Percentiles rank a stretch among this genome's conserved stretches.
Evolutionary conservation across 148 eudicot genomes (phyloP).

Genomic region (Vaccinium corymbosum): DNA sequence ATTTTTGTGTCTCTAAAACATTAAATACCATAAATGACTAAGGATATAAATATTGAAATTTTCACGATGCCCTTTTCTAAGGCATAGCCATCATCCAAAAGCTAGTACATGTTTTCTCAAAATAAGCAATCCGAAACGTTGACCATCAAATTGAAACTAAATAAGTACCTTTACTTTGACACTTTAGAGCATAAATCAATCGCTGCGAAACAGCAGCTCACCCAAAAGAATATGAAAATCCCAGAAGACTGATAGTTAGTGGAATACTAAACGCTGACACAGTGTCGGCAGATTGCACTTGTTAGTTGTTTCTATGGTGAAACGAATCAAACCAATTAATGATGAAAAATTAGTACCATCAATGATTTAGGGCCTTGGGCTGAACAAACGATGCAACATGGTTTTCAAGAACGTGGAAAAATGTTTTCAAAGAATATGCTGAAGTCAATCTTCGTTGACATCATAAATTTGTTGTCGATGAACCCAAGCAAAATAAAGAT

Average conservation of each 20-base stretch:
- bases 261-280: neutral
- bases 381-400: neutral
- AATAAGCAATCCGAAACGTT: neutral
- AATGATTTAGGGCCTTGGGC: neutral
- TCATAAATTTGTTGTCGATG: neutral
- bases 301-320: neutral
- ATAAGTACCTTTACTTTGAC: neutral
- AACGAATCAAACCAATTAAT: neutral
- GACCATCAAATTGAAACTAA: neutral
- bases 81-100: neutral
- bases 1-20: conserved; percentile 46
- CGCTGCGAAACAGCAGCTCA: too few relatives aligned
- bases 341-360: neutral
- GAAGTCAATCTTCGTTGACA: neutral
- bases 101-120: neutral
- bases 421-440: neutral
- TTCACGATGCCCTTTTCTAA: neutral
- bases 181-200: neutral
- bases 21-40: conserved; percentile 12
- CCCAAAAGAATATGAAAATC: neutral
- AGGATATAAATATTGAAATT: neutral
- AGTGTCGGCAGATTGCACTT: neutral
- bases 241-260: neutral
- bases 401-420: neutral
- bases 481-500: neutral